Evolutionary conservation across 306 rosid species (phyloP).

Genomic region (Heteromeles arbutifolia): DNA sequence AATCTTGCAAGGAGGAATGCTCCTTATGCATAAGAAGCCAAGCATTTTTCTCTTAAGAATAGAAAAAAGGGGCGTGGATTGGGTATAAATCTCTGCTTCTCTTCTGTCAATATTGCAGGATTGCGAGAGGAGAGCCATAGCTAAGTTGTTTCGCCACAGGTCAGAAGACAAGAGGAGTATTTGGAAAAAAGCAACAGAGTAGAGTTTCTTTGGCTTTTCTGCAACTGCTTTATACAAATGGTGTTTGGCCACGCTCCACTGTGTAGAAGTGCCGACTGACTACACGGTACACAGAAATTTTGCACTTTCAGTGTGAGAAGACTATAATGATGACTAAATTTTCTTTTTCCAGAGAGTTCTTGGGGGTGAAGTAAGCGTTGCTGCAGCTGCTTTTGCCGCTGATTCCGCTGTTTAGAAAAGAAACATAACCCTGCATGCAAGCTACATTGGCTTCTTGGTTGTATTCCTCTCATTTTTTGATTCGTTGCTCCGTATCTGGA

Average conservation of each 20-base stretch:
- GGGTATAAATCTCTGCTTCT: neutral
- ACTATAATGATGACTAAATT: conserved; percentile 13
- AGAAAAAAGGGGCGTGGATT: neutral
- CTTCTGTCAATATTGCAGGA: conserved; percentile 40
- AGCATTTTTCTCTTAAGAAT: neutral
- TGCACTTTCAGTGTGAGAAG: conserved; percentile 12
- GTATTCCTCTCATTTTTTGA: conserved; percentile 33
- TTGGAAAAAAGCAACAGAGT: conserved; percentile 22
- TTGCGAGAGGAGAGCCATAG: conserved; percentile 87
- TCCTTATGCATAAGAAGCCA: neutral
- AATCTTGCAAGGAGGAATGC: neutral
- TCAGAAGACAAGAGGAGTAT: conserved; percentile 49
- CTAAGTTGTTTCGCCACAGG: conserved; percentile 89
- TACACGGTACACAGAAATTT: conserved; percentile 13
- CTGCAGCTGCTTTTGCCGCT: conserved; percentile 11
- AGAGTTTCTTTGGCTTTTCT: conserved; percentile 18
- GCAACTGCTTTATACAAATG: conserved; percentile 9
- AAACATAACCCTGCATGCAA: conserved; percentile 12
- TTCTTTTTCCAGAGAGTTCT: conserved; percentile 8
- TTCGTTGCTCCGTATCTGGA: conserved; percentile 30
- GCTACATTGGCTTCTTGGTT: conserved; percentile 24
- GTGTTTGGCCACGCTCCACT: conserved; percentile 17
- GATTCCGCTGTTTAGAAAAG: conserved; percentile 18
- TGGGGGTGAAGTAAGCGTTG: conserved; percentile 12
- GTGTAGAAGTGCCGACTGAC: conserved; percentile 21